These are phyloP conservation scores for Phytopythium cucurbitacearum DNA, from an alignment of 352 stramenopile species.

Conservation along the genomic window DNA sequence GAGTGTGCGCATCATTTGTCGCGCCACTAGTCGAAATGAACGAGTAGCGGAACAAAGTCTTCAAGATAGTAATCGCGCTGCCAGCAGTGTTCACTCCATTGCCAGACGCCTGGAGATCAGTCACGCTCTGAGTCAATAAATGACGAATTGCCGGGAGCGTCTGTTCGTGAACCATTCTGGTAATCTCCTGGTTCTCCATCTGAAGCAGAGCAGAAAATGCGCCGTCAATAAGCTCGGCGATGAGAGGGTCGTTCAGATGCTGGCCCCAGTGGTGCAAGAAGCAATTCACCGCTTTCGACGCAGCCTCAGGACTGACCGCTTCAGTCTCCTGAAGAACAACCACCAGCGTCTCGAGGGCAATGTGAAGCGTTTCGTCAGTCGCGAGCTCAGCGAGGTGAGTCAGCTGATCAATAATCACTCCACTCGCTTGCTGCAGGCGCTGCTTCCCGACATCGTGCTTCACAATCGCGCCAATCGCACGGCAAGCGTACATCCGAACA, in stretches of 20 bases:
- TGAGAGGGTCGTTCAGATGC: constrained; percentile 73
- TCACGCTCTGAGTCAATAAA: constrained; percentile 52
- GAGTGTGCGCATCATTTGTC: constrained; percentile 20
- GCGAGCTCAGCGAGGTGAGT: constrained; percentile 52
- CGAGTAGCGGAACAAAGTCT: constrained; percentile 69
- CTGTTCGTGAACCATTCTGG: constrained; percentile 54
- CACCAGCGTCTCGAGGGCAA: constrained; percentile 72
- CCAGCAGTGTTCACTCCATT: constrained; percentile 57
- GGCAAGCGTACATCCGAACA: constrained; percentile 75
- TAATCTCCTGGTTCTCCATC: constrained; percentile 54
- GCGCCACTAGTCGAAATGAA: constrained; percentile 34
- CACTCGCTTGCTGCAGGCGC: constrained; percentile 43
- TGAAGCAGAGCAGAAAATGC: constrained; percentile 64
- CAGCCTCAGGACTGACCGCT: constrained; percentile 25
- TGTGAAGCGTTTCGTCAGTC: constrained; percentile 71
- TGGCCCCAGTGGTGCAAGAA: constrained; percentile 68
- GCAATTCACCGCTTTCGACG: constrained; percentile 42
- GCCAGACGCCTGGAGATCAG: constrained; percentile 40
- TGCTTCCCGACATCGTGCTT: constrained; percentile 54
- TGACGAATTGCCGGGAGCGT: constrained; percentile 52
- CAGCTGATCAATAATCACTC: constrained; percentile 52
- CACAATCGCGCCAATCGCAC: constrained; percentile 67
- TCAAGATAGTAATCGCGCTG: constrained; percentile 65
- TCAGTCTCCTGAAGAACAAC: constrained; percentile 63
- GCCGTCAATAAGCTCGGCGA: constrained; percentile 65